Evolutionary conservation across 2,329 filamentous ascomycete species (phyloP), one percentile per base, ranked within the genome.

Genomic region (Aspergillus puulaauensis): DNA sequence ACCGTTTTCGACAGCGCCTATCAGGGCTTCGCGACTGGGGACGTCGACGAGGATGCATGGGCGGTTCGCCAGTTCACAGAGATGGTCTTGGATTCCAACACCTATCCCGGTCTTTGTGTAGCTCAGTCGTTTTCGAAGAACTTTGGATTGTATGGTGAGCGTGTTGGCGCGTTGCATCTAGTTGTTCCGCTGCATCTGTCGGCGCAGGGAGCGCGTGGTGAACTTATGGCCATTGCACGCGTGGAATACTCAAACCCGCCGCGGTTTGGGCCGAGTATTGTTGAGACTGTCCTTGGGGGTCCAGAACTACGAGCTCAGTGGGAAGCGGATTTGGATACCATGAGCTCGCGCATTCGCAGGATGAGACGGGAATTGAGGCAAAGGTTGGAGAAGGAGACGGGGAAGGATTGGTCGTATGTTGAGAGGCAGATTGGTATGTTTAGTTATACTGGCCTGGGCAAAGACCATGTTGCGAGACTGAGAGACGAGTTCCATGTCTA

Each of bases 1-100:
- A 93, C 93, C 66, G 97, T 98, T 84, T 97, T 99, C 77, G 93
- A 99, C 81, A 91, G 86, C 58, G 93, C 93, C 54, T 99, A 99
- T 81, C 95, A 98, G 78, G 95, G 93, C 43, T 99, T 98, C 72
- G 93, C 93, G 2, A 96, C 93, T 2, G 93, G 93, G 51, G 88
- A 93, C 71, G 84, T 96, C 33, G 84, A 86, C 66, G 86, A 87
- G 58, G 95, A 99, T 73, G 91, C 90, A 60, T 91, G 88, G 81
- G 91, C 93, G 12, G 87, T 98, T 61, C 89, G 91, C 65, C 90
- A 96, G 82, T 97, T 98, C 73, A 21, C 14, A 12, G 4, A 43
- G 8, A 43, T 12, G 40, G 8, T 43, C 0, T 83, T 96, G 66
- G 88, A 92, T 71, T 86, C 93, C 75, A 71, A 71, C 61, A 70